Conservation (phyloP, 768 basidiomycete genomes). For the Suillus subalutaceus region DNA sequence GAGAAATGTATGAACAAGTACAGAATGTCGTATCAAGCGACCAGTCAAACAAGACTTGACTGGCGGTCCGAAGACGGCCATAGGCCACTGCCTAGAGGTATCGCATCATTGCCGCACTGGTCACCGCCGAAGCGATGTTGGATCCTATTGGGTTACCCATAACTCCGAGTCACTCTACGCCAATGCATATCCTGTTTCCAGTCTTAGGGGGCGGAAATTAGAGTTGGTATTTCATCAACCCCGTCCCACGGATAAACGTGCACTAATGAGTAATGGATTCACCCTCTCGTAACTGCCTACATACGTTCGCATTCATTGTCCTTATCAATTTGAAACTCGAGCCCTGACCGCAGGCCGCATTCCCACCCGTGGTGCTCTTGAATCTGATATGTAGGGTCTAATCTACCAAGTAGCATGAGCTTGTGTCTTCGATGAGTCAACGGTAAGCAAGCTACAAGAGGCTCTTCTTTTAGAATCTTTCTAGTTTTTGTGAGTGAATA, state of each 20-base stretch:
- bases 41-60: constrained; percentile 13
- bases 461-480: not conserved
- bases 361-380: not conserved
- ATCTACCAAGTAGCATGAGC: not conserved
- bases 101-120: not conserved
- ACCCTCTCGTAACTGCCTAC: not conserved
- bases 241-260: not conserved
- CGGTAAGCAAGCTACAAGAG: not conserved
- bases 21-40: constrained; percentile 36
- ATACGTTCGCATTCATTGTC: not conserved
- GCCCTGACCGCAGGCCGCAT: not conserved
- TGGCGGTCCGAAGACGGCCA: no score
- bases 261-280: not conserved
- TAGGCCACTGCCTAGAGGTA: not conserved
- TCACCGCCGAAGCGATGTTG: no score
- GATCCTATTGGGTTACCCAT: not conserved
- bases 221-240: not conserved
- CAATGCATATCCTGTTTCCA: not conserved
- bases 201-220: not conserved
- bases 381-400: not conserved
- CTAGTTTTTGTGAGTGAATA: not conserved
- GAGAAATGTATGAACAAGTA: constrained; percentile 64
- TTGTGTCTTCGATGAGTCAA: not conserved
- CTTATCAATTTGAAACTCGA: constrained; percentile 1
- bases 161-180: not conserved